A percentile compares a stretch with the other conserved stretches of the same genome.
Evolutionary conservation across 495 filamentous ascomycete genomes (phyloP).

Genomic region (Penicillium odoratum): DNA sequence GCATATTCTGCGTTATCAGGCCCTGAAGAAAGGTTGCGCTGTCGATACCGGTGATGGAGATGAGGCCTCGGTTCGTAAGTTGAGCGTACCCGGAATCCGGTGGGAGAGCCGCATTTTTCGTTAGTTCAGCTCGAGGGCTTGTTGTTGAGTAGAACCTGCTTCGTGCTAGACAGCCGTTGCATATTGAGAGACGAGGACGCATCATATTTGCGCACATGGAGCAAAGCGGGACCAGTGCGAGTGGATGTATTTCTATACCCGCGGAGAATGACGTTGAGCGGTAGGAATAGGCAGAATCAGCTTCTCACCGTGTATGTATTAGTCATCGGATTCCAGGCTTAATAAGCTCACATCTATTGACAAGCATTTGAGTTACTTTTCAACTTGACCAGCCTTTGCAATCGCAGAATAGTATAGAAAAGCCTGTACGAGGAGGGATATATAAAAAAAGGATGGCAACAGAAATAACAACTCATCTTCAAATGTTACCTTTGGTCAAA

Average conservation of each 20-base stretch:
- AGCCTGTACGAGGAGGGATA: no score
- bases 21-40: constrained; percentile 85
- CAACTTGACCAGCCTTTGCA: no score
- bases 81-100: constrained; percentile 44
- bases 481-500: background rate
- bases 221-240: constrained; percentile 16
- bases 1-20: constrained; percentile 75
- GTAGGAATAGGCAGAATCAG: constrained; percentile 30
- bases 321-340: no score
- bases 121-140: constrained; percentile 14
- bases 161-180: constrained; percentile 27
- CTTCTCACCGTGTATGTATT: background rate
- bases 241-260: constrained; percentile 15
- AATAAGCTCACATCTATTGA: no score
- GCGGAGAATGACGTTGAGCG: constrained; percentile 33
- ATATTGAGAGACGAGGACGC: constrained; percentile 32
- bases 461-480: no score
- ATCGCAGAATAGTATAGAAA: no score
- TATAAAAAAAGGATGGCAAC: no score
- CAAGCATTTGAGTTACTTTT: no score
- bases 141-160: constrained; percentile 38
- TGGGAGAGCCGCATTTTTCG: constrained; percentile 29
- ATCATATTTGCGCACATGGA: constrained; percentile 29
- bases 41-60: constrained; percentile 76
- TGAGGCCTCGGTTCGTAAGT: constrained; percentile 70